These are phyloP conservation scores for Corniculantispora saksenae DNA, from an alignment of 2,329 filamentous ascomycete genomes.

Conservation along the genomic window DNA sequence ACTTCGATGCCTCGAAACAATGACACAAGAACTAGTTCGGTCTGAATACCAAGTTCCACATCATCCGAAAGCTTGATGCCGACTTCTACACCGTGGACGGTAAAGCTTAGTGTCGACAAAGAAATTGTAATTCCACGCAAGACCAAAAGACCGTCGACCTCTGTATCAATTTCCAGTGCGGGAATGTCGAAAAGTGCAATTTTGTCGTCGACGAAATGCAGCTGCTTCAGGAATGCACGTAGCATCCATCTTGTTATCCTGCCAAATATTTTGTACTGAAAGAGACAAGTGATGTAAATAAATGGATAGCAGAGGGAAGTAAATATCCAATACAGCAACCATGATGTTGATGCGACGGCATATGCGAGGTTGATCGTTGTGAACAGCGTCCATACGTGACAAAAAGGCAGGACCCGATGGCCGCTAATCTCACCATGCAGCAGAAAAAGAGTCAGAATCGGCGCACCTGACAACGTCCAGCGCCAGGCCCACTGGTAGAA, in stretches of 20 bases:
- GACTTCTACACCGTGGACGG: background rate
- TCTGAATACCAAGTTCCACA: background rate
- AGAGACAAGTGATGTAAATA: background rate
- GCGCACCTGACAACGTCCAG: background rate
- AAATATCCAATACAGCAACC: conserved; percentile 5
- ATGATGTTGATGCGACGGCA: background rate
- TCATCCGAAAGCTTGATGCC: background rate
- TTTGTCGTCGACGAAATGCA: conserved; percentile 5
- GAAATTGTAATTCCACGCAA: background rate
- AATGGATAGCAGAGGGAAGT: background rate
- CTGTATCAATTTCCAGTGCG: background rate
- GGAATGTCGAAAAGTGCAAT: conserved; percentile 8
- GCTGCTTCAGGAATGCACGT: background rate
- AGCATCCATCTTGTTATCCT: background rate
- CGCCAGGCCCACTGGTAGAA: background rate
- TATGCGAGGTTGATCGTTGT: background rate
- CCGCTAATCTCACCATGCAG: background rate
- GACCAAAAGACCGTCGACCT: background rate
- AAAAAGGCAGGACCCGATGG: background rate
- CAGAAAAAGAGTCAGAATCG: background rate
- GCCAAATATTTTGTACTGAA: background rate
- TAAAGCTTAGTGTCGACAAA: background rate
- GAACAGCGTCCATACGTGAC: conserved; percentile 1
- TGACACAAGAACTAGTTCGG: background rate
- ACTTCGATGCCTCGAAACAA: background rate